Conservation (phyloP, 148 eudicot species). For the Beta vulgaris region DNA sequence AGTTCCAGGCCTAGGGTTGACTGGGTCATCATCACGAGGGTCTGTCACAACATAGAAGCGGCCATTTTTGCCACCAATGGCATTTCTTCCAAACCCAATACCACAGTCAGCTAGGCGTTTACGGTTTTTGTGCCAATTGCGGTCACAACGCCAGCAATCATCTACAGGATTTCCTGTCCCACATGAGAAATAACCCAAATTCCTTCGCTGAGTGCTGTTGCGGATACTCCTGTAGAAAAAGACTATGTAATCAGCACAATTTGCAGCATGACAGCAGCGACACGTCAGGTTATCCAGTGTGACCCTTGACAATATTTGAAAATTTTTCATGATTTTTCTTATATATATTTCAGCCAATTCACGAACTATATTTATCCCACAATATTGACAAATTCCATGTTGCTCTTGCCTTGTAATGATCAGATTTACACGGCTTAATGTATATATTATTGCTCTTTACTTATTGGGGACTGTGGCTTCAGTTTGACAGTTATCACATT, state of each 20-base stretch:
- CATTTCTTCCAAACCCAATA: constrained; percentile 84
- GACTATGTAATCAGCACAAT: background rate
- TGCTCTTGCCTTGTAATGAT: background rate
- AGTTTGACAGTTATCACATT: background rate
- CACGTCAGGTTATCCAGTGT: background rate
- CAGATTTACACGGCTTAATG: background rate
- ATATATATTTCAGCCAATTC: no score
- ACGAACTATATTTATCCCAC: background rate
- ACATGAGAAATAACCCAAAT: constrained; percentile 76
- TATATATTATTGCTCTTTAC: background rate
- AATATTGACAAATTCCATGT: background rate
- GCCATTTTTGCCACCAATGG: constrained; percentile 81
- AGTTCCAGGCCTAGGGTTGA: constrained; percentile 82
- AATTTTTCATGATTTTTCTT: background rate
- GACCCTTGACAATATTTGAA: no score
- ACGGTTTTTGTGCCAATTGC: constrained; percentile 66
- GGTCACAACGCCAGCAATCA: constrained; percentile 94
- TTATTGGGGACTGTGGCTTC: background rate
- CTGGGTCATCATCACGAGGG: constrained; percentile 63
- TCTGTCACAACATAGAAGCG: constrained; percentile 75
- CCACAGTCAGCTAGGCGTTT: constrained; percentile 76
- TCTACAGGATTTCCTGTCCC: constrained; percentile 86
- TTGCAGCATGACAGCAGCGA: background rate
- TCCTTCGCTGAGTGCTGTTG: constrained; percentile 80
- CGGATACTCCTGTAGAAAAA: constrained; percentile 54